Percentiles rank a stretch among this genome's conserved stretches.
Evolutionary conservation across 1,284 basidiomycete genomes (phyloP).

Genomic region (Testicularia cyperi): DNA sequence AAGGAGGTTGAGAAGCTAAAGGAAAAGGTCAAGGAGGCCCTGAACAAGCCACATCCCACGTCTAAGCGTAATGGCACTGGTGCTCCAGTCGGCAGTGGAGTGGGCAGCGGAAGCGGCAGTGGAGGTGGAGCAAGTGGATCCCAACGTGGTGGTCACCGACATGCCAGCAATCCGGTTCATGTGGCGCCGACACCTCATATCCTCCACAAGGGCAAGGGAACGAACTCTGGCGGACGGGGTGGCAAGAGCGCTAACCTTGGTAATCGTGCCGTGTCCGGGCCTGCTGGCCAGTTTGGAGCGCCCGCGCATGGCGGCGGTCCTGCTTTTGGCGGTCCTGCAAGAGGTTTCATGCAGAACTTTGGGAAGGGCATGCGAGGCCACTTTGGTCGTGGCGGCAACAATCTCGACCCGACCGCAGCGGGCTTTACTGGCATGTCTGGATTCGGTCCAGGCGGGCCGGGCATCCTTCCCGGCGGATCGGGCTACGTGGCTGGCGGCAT

Average conservation of each 20-base stretch:
- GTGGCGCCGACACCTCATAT: slow-evolving; percentile 2
- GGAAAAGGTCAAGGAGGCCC: slow-evolving; percentile 21
- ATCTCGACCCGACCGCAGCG: no score
- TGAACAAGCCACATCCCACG: slow-evolving; percentile 1
- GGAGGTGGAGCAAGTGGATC: slow-evolving; percentile 11
- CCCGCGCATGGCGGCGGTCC: slow-evolving; percentile 2
- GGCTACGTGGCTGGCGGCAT: slow-evolving; percentile 6
- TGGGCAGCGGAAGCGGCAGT: slow-evolving; percentile 15
- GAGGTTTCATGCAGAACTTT: slow-evolving; percentile 37
- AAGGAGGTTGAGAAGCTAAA: slow-evolving; percentile 32
- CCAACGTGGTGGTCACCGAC: slow-evolving; percentile 26
- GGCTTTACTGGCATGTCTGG: slow-evolving; percentile 19
- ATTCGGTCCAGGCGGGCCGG: slow-evolving; percentile 1
- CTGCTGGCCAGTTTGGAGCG: slow-evolving; percentile 17
- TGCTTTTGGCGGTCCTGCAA: slow-evolving; percentile 19
- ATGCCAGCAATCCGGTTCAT: slow-evolving; percentile 22
- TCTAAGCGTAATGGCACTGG: neutral
- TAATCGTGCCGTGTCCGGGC: slow-evolving; percentile 26
- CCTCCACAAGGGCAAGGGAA: slow-evolving; percentile 16
- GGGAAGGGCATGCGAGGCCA: slow-evolving; percentile 30
- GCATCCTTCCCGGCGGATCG: slow-evolving; percentile 16
- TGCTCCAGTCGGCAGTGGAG: slow-evolving; percentile 3
- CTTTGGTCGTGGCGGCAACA: no score
- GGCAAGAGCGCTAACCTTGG: slow-evolving; percentile 23
- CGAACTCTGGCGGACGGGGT: slow-evolving; percentile 14